phyloP scores from a whole-genome alignment of 257 asterid genomes.

The Petunia secreta region DNA sequence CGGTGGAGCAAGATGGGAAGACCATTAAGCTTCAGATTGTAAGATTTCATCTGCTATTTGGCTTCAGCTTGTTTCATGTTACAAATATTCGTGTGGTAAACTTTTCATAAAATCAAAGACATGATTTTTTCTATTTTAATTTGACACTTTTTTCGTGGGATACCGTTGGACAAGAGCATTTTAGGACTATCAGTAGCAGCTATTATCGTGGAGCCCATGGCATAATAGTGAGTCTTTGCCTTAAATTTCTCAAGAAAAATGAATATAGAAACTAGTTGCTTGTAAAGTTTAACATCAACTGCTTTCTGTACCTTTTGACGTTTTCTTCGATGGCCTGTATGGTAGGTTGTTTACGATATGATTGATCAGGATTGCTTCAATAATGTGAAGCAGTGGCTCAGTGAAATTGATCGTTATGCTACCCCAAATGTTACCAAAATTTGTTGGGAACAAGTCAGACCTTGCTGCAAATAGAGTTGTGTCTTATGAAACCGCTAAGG shows the following conservation, averaged over 20 bases:
- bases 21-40: constrained; percentile 27
- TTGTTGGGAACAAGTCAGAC: constrained; percentile 88
- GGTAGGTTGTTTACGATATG: constrained; percentile 82
- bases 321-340: constrained; percentile 31
- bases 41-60: background rate
- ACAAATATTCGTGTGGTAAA: background rate
- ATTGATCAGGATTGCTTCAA: constrained; percentile 89
- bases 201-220: constrained; percentile 67
- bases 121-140: constrained; percentile 3
- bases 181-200: constrained; percentile 65
- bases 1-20: constrained; percentile 28
- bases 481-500: constrained; percentile 83
- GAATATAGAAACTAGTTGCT: background rate
- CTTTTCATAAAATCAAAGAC: constrained; percentile 5
- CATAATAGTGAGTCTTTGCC: constrained; percentile 47
- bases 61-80: background rate
- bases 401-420: constrained; percentile 89
- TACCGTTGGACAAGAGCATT: constrained; percentile 66
- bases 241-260: background rate
- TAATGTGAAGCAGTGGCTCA: constrained; percentile 92
- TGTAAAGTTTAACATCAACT: constrained; percentile 3
- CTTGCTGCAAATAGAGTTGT: constrained; percentile 82
- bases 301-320: background rate
- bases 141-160: constrained; percentile 46
- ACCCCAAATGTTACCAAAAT: constrained; percentile 86